Evolutionary conservation across 129 eudicot species (phyloP), one percentile per base, ranked within the genome.

Genomic region (Saposhnikovia divaricata): DNA sequence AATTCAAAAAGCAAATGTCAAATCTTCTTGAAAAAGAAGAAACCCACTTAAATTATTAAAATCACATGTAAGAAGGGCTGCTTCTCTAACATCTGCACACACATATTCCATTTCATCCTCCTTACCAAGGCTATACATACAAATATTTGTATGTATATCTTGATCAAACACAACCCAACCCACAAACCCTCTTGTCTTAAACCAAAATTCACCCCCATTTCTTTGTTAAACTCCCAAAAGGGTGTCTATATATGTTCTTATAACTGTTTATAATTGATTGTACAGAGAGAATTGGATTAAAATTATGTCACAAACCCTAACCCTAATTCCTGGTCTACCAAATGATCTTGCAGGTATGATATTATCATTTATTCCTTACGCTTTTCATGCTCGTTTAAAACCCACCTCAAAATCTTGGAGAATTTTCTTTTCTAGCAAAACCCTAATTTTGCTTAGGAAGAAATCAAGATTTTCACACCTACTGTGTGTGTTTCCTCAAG

Each of bases 241-340:
- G 37, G 77, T n/a, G 37, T 44, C 9, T 73, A 44, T 23, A 73
- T 44, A 23, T 44, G 53, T 43, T 4, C 15, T 8, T 72, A 11
- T 44, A 42, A 11, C 42, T 40, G 34, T 73, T n/a, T n/a, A 73
- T 46, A n/a, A 9, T n/a, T 42, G 38, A 73, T 73, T 44, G 1
- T 43, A n/a, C 3, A 73, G 39, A 73, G 77, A 44, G 77, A 75
- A 40, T 45, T 46, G 2, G 2, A 46, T 46, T 28, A 25, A 27
- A 79, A 51, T 9, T 25, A 88, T 91, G 96, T 71, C 82, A n/a
- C 79, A 75, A 77, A 83, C 89, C 88, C 88, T 85, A 85, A 89
- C 89, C 86, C 89, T 94, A 81, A 91, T 92, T 63, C 98, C 98
- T 23, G 91, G 90, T 5, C 93, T 92, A 23, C 98, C 98, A 3